Evolutionary conservation across 108 stramenopile species (phyloP), one percentile per base, ranked within the genome.

Genomic region (Nitzschia inconspicua): DNA sequence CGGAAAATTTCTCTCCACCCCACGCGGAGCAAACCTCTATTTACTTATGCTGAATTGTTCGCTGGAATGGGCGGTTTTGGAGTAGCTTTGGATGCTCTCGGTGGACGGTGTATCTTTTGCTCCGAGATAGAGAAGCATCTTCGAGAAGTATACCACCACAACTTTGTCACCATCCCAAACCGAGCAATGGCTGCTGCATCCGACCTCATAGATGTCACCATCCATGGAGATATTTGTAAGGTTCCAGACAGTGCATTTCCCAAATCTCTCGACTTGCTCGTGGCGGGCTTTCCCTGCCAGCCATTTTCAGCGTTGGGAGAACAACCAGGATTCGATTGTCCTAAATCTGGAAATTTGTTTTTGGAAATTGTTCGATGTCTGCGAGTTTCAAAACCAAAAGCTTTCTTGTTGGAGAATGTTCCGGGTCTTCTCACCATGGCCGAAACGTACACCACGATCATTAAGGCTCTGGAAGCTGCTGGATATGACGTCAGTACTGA

Each of bases 11-110:
- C 28, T 42, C 49, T 53, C 25, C 19, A 55, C 23, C 19, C 40
- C 27, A 51, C 10, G 0, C 50, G 29, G 4, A 51, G 59, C 1
- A 23, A 18, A 11, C 29, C 60, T 30, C 20, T 39, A 19, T 92
- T 92, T 39, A 83, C 85, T 2, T 92, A 84, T 54, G 74, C 66
- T 9, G 91, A 92, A 72, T 54, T 54, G 22, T 58, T 44, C 20
- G 75, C 75, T 13, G 86, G 91, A 13, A 81, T 92, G 40, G 91
- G 91, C 47, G 91, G 91, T 1, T 92, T 92, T 60, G 87, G 87
- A 6, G 78, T 92, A 31, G 91, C 85, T 0, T 65, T 92, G 51
- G 78, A 88, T 53, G 74, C 76, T 7, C 74, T 92, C 10, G 91
- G 91, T 37, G 91, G 91, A 23, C 46, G 57, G 53, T 88, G 87